Evolutionary conservation across 768 basidiomycete species (phyloP), one percentile per base, ranked within the genome.

Genomic region (Boletus huronensis): DNA sequence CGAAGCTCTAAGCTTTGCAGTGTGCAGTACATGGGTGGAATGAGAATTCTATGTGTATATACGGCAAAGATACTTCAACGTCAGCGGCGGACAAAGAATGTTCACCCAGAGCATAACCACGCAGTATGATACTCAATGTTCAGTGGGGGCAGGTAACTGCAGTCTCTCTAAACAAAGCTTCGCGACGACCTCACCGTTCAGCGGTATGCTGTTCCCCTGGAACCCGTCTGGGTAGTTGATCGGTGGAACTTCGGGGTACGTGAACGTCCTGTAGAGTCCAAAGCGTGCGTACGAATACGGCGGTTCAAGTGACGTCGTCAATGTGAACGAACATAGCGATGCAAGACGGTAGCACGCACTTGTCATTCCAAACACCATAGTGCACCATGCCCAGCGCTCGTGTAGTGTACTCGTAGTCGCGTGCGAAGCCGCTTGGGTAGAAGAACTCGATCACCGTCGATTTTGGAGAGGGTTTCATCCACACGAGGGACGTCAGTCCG

Each of bases 381-480:
- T 93, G 87, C 1, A 74, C 76, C 79, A 96, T 91, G 9, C 92
- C 93, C 2, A 96, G 72, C 0, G 88, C 85, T n/a, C 85, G 80
- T 0, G 88, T 76, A 1, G 88, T 90, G 56, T 82, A 91, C 68
- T 91, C 83, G 64, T 94, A 94, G 67, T 94, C 92, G 58, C 82
- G 80, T 11, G 93, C 90, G 65, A 94, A 94, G 3, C 93, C 92
- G 39, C 79, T 78, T 0, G 87, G 87, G 70, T 78, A 90, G 70
- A 93, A 94, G 72, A 97, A 93, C 64, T 97, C 94, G 65, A 96
- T 90, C 31, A 97, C 92, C 0, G 94, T 93, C 31, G 90, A 81
- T 17, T 86, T 78, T 6, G 85, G 84, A 3, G 81, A 82, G 2
- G 90, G 88, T 23, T 88, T 86, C 94, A 96, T 97, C 93, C 93